Conservation (phyloP, 371 early-diverging fungal genomes). For the Actinomortierella ambigua region DNA sequence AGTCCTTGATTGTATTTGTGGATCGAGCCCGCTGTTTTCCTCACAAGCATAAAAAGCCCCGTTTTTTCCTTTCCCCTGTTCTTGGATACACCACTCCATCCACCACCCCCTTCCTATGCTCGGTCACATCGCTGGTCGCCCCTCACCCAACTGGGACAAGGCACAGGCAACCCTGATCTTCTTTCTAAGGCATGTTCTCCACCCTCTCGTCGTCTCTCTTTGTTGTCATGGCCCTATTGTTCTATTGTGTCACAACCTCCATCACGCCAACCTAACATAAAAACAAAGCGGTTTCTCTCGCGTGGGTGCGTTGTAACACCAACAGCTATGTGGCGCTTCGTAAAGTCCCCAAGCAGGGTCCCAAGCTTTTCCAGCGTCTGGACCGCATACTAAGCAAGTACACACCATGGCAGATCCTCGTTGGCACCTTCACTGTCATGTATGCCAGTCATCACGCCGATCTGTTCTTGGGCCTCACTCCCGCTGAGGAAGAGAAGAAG, state of each 20-base stretch:
- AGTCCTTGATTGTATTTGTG: too few species aligned
- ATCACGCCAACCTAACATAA: conserved; percentile 6
- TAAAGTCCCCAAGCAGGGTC: conserved; percentile 23
- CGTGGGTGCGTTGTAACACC: conserved; percentile 3
- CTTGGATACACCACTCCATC: too few species aligned
- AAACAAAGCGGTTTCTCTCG: conserved; percentile 16
- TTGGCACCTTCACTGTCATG: conserved; percentile 68
- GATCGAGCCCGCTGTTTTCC: too few species aligned
- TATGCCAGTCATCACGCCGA: conserved; percentile 65
- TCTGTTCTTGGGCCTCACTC: conserved; percentile 37
- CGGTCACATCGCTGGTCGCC: conserved; percentile 91
- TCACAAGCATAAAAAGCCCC: too few species aligned
- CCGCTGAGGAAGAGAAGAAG: conserved; percentile 42
- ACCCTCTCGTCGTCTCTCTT: conserved; percentile 16
- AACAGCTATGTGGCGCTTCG: conserved; percentile 37
- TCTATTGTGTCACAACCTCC: conserved; percentile 5
- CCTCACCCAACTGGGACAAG: conserved; percentile 90
- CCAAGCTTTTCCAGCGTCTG: conserved; percentile 6
- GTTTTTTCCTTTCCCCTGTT: too few species aligned
- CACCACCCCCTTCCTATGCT: conserved; percentile 59
- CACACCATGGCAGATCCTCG: conserved; percentile 81
- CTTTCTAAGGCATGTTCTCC: conserved; percentile 57
- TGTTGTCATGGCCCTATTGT: conserved; percentile 11
- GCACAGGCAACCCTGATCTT: conserved; percentile 73
- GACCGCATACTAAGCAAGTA: conserved; percentile 49